Evolutionary conservation across 73 alveolate species (phyloP), one percentile per base, ranked within the genome.

Genomic region (Stentor coeruleus): DNA sequence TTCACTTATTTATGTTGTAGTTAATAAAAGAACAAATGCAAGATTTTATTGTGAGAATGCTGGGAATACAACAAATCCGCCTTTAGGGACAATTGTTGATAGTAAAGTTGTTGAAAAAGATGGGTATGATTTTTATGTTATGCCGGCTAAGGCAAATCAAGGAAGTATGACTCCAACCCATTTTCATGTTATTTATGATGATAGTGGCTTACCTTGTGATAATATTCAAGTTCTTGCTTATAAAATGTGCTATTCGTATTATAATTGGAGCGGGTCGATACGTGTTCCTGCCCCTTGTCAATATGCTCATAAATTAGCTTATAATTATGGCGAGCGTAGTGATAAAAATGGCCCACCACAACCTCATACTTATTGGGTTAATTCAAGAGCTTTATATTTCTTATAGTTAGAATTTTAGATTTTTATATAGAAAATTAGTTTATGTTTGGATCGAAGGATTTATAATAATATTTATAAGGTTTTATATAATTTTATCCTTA

Each of bases 161-260:
- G 99, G 99, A 14, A 86, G 95, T 39, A 94, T 96, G n/a, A 82
- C 97, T n/a, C 99, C 99, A 11, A 96, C 97, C 77, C 97, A 96
- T 83, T 96, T 93, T 87, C 77, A 92, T 83, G 95, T 95, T 39
- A 37, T 96, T 40, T 84, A 85, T 80, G 96, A 95, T 85, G 84
- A 82, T 35, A 82, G 89, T 42, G 83, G 84, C 26, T 86, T 85
- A 31, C 86, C 97, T 33, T 89, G 93, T 33, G 92, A 95, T 66
- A 83, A 87, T 66, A 82, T 91, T 59, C 94, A 90, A 90, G 92
- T 84, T 74, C 84, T 95, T 4, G 87, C 97, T 60, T 95, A 91
- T 88, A 91, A 93, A 37, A 92, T 94, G 59, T 94, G 98, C 73
- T 95, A 87, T 90, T 87, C 94, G 91, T 95, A 95, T 87, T 94